Evolutionary conservation across 208 protist species (phyloP).

Genomic region (Leishmania braziliensis): DNA sequence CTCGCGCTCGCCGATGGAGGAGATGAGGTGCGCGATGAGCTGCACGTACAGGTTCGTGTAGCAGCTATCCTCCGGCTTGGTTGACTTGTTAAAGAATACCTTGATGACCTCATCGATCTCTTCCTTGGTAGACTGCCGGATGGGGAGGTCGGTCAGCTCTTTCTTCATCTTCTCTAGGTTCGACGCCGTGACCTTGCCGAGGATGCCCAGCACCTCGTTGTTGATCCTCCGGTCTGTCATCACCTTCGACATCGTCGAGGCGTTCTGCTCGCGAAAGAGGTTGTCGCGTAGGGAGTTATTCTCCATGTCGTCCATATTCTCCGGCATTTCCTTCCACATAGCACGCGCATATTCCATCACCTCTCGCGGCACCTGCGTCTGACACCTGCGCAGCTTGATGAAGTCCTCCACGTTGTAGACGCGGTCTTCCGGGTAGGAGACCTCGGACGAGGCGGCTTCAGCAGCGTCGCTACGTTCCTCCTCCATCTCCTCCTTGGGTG

Average conservation of each 20-base stretch:
- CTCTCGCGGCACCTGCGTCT: constrained; percentile 38
- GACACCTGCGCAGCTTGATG: constrained; percentile 42
- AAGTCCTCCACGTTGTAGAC: constrained; percentile 73
- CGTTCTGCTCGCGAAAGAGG: constrained; percentile 64
- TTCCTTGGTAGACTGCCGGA: constrained; percentile 83
- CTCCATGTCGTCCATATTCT: constrained; percentile 66
- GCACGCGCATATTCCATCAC: constrained; percentile 55
- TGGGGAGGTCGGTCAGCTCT: constrained; percentile 73
- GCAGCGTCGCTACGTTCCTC: not conserved
- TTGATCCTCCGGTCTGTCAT: constrained; percentile 76
- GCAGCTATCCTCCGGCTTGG: constrained; percentile 71
- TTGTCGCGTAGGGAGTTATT: constrained; percentile 69
- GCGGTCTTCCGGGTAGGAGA: constrained; percentile 60
- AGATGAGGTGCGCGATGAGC: constrained; percentile 75
- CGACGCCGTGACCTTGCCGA: constrained; percentile 73
- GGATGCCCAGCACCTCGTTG: constrained; percentile 88
- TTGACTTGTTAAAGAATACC: constrained; percentile 88
- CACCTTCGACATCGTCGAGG: constrained; percentile 66
- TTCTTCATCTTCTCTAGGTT: constrained; percentile 79
- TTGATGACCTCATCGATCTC: constrained; percentile 87
- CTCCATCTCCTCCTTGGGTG: not conserved
- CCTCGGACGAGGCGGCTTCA: constrained; percentile 10
- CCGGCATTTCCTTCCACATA: constrained; percentile 81
- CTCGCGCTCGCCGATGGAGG: constrained; percentile 67
- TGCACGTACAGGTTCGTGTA: constrained; percentile 83